A percentile compares a stretch with the other conserved stretches of the same genome.
Evolutionary conservation across 306 rosid genomes (phyloP).

Genomic region (Lupinus albus): DNA sequence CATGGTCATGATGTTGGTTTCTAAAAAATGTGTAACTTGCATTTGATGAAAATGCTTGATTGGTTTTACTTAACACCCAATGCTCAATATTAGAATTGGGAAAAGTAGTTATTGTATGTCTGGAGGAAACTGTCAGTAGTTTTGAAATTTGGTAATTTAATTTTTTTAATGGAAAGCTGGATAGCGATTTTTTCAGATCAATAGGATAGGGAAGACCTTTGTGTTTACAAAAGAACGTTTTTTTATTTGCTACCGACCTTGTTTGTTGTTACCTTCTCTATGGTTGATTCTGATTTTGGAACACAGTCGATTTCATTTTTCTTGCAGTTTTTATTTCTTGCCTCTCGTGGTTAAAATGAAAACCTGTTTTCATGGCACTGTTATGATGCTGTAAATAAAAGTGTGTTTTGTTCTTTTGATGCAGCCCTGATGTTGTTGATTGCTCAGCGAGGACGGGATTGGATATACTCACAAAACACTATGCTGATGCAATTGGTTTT

Average conservation of each 20-base stretch:
- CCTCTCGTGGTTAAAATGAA: slow-evolving; percentile 6
- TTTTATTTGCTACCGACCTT: not conserved
- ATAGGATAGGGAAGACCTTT: not conserved
- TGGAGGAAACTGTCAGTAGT: not conserved
- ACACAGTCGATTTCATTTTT: slow-evolving; percentile 17
- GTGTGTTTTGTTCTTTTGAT: slow-evolving; percentile 44
- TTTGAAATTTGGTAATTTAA: no score
- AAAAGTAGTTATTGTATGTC: not conserved
- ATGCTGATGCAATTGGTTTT: slow-evolving; percentile 89
- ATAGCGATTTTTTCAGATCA: not conserved
- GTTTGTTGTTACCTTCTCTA: not conserved
- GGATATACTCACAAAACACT: slow-evolving; percentile 88
- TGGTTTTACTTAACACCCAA: not conserved
- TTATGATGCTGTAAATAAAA: slow-evolving; percentile 34
- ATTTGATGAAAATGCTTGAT: not conserved
- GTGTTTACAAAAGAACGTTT: not conserved
- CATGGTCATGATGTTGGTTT: not conserved
- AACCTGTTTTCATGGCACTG: slow-evolving; percentile 21
- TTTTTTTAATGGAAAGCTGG: not conserved
- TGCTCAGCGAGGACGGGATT: slow-evolving; percentile 99
- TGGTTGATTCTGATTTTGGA: not conserved
- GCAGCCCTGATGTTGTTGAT: slow-evolving; percentile 93
- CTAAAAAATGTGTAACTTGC: no score
- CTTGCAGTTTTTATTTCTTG: slow-evolving; percentile 16
- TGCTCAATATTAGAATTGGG: not conserved